phyloP scores from a whole-genome alignment of 2,329 filamentous ascomycete species.

The Cytospora piceae region DNA sequence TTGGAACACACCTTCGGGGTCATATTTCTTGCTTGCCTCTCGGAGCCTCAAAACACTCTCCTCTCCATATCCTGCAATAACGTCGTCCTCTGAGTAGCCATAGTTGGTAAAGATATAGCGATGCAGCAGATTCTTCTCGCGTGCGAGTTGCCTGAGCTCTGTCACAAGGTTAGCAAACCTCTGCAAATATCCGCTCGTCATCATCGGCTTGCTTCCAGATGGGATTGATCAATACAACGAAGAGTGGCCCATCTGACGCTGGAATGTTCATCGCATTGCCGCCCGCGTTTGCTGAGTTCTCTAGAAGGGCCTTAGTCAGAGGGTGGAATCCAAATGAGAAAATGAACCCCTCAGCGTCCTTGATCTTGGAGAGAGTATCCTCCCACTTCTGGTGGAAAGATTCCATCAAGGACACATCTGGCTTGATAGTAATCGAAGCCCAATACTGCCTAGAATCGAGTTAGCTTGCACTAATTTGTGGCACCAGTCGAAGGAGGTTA shows the following conservation, averaged over 20 bases:
- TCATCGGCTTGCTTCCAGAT: conserved; percentile 29
- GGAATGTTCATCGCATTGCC: conserved; percentile 33
- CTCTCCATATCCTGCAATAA: conserved; percentile 26
- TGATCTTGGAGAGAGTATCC: conserved; percentile 26
- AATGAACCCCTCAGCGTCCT: conserved; percentile 32
- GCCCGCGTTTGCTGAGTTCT: conserved; percentile 31
- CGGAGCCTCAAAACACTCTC: conserved; percentile 4
- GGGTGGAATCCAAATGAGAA: conserved; percentile 34
- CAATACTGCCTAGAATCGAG: background rate
- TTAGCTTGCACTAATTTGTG: background rate
- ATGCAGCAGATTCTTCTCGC: conserved; percentile 28
- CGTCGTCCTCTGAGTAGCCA: conserved; percentile 26
- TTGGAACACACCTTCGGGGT: conserved; percentile 27
- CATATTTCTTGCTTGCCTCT: background rate
- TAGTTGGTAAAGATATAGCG: conserved; percentile 33
- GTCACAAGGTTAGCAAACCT: conserved; percentile 10
- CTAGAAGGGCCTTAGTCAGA: conserved; percentile 30
- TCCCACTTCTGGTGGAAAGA: conserved; percentile 31
- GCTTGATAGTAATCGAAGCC: conserved; percentile 18
- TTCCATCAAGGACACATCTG: conserved; percentile 28
- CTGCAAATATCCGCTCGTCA: conserved; percentile 26
- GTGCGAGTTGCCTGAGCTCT: conserved; percentile 19
- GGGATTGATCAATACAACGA: conserved; percentile 33
- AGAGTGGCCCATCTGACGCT: conserved; percentile 32
- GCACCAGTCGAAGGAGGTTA: background rate